A percentile compares a stretch with the other conserved stretches of the same genome.
These are phyloP conservation scores for Aspergillus flavus DNA, from an alignment of 2,329 filamentous ascomycete species.

Conservation along the genomic window DNA sequence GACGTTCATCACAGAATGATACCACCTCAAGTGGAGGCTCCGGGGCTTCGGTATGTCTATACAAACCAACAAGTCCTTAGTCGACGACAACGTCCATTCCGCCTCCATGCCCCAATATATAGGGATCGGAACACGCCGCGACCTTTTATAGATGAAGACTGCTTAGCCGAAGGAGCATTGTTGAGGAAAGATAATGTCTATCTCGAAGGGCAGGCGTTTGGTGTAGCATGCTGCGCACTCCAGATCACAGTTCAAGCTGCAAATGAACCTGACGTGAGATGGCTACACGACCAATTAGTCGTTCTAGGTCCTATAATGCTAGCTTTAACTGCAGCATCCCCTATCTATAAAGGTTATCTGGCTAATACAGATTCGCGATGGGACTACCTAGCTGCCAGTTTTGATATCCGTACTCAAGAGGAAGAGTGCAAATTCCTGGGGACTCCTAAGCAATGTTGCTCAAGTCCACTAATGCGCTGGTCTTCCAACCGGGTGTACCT, in stretches of 20 bases:
- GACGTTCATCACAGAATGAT: background rate
- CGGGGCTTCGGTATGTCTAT: background rate
- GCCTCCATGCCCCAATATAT: background rate
- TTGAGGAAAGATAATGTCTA: slow-evolving; percentile 10
- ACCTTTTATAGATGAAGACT: background rate
- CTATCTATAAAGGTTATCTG: slow-evolving; percentile 22
- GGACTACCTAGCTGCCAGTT: slow-evolving; percentile 13
- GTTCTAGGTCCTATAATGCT: slow-evolving; percentile 20
- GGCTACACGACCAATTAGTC: slow-evolving; percentile 24
- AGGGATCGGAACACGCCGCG: background rate
- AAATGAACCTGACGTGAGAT: slow-evolving; percentile 19
- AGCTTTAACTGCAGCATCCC: slow-evolving; percentile 24
- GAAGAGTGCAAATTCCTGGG: background rate
- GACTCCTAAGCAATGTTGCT: background rate
- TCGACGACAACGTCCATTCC: slow-evolving; percentile 9
- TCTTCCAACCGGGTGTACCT: slow-evolving; percentile 67
- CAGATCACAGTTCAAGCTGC: slow-evolving; percentile 23
- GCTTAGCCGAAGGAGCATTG: background rate
- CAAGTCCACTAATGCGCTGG: background rate
- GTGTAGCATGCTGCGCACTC: slow-evolving; percentile 19
- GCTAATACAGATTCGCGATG: slow-evolving; percentile 24
- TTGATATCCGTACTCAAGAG: slow-evolving; percentile 18
- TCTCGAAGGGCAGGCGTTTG: slow-evolving; percentile 17
- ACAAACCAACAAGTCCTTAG: background rate
- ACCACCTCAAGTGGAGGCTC: background rate